These are phyloP conservation scores for Celoporthe dispersa DNA, from an alignment of 2,329 filamentous ascomycete species.

Conservation along the genomic window DNA sequence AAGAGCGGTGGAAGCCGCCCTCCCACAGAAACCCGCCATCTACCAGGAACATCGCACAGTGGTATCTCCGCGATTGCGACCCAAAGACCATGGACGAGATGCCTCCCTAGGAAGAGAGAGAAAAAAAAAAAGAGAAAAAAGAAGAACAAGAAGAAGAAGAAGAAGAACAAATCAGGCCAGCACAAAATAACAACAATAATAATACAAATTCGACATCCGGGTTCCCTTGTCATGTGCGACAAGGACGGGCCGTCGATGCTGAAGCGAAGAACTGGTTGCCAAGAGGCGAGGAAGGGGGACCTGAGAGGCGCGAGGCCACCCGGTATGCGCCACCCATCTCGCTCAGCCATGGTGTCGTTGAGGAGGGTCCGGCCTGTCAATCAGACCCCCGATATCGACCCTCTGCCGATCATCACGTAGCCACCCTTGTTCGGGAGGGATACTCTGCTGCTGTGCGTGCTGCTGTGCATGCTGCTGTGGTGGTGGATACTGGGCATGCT, in stretches of 20 bases:
- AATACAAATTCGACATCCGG: slow-evolving; percentile 23
- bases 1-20: slow-evolving; percentile 8
- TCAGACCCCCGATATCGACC: slow-evolving; percentile 65
- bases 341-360: slow-evolving; percentile 31
- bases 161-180: too few relatives aligned
- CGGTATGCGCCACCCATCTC: neutral
- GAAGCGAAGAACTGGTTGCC: neutral
- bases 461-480: slow-evolving; percentile 40
- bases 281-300: neutral
- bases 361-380: slow-evolving; percentile 58
- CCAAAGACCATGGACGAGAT: slow-evolving; percentile 21
- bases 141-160: neutral
- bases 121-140: neutral
- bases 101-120: slow-evolving; percentile 9
- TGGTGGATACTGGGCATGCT: slow-evolving; percentile 32
- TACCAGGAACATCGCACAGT: slow-evolving; percentile 31
- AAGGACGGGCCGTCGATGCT: neutral
- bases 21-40: slow-evolving; percentile 1
- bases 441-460: slow-evolving; percentile 27
- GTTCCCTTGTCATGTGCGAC: neutral
- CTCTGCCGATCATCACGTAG: slow-evolving; percentile 57
- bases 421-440: slow-evolving; percentile 35
- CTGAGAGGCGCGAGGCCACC: neutral
- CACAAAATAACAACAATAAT: slow-evolving; percentile 24
- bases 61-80: slow-evolving; percentile 33